These are phyloP conservation scores for Yamadazyma buinensis DNA, from an alignment of 1,139 yeast species.

Conservation along the genomic window DNA sequence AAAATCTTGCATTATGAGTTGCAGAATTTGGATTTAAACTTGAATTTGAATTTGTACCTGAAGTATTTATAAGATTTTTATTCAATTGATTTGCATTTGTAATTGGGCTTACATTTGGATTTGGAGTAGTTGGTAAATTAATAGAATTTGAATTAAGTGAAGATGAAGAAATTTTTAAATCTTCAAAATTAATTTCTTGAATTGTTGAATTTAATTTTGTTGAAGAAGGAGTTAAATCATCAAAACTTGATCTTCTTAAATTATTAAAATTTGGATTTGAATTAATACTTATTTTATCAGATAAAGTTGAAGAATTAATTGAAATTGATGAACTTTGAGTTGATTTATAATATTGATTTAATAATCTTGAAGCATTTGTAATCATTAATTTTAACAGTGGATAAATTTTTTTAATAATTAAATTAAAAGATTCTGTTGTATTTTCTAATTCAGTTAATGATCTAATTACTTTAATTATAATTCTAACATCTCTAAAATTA, in stretches of 20 bases:
- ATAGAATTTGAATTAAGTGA: slow-evolving; percentile 1
- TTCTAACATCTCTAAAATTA: slow-evolving; percentile 27
- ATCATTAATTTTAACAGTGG: slow-evolving; percentile 26
- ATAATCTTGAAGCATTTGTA: slow-evolving; percentile 27
- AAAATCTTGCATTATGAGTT: slow-evolving; percentile 1
- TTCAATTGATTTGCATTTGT: not conserved
- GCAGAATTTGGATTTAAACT: slow-evolving; percentile 1
- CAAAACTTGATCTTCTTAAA: slow-evolving; percentile 3
- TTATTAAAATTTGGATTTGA: slow-evolving; percentile 6
- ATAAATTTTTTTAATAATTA: slow-evolving; percentile 22
- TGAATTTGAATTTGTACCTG: not conserved
- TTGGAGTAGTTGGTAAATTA: not conserved
- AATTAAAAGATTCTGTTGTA: slow-evolving; percentile 20
- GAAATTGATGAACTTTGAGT: slow-evolving; percentile 10
- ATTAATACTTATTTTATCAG: slow-evolving; percentile 10
- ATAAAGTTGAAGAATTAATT: slow-evolving; percentile 7
- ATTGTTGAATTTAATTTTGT: slow-evolving; percentile 1
- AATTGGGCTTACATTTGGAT: not conserved
- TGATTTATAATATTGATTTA: slow-evolving; percentile 20
- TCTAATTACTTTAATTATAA: slow-evolving; percentile 37
- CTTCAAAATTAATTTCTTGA: slow-evolving; percentile 7
- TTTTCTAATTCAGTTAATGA: slow-evolving; percentile 30
- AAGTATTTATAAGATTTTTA: not conserved
- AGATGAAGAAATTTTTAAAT: slow-evolving; percentile 9
- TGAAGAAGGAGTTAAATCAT: slow-evolving; percentile 8